Evolutionary conservation across 2,329 filamentous ascomycete genomes (phyloP), one percentile per base, ranked within the genome.

Genomic region (Aspergillus udagawae): DNA sequence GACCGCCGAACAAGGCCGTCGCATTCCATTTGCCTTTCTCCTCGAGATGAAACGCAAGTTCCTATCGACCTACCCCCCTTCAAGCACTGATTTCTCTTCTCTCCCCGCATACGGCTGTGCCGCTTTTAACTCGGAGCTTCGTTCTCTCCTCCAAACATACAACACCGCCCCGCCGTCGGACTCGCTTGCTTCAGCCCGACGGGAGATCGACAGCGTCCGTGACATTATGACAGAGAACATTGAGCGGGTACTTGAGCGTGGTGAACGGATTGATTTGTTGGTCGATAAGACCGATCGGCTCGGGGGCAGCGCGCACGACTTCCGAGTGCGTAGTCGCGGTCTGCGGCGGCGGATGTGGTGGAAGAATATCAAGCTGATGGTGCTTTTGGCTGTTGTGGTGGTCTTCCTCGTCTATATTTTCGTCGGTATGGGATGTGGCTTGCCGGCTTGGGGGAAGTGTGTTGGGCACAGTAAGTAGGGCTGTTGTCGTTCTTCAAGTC

Each of bases 301-400:
- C 42, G 94, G 93, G 14, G 91, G 90, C 28, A 94, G 86, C 73
- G 92, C 94, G 53, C 82, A 88, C 66, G 94, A 99, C 72, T 99
- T 99, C 72, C 82, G 94, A 53, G 87, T 97, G 20, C 83, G 93
- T 65, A 95, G 90, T 73, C 81, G 92, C 27, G 92, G 91, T 1
- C 75, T 99, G 66, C 90, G 94, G 79, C 84, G 95, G 70, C 84
- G 88, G 76, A 97, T 99, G 94, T 99, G 94, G 94, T 97, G 93
- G 93, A 97, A 97, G 86, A 97, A 99, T 74, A 84, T 96, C 49
- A 95, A 95, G 79, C 77, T 99, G 65, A 96, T 97, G 92, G 87
- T 85, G 6, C 75, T 99, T 65, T 70, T 97, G 48, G 91, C 92
- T 1, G 76, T 94, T 32, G 80, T 82, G 29, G 70, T 82, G 23